Percentiles rank a stretch among this genome's conserved stretches.
phyloP scores from a whole-genome alignment of 2,329 filamentous ascomycete genomes.

The Arthrinium puccinioides region DNA sequence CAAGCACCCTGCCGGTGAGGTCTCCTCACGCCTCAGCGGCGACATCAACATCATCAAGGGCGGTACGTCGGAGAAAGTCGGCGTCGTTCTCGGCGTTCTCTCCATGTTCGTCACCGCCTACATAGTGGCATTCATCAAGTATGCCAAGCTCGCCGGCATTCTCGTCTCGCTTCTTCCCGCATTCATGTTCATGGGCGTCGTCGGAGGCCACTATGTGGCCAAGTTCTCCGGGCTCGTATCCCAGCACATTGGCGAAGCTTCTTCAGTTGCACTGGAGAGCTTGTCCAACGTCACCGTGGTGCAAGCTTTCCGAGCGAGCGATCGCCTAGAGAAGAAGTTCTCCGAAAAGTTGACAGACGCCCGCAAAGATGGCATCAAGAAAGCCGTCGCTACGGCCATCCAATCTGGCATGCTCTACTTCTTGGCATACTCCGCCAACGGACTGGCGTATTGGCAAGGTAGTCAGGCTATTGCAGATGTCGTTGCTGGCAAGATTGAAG shows the following conservation, averaged over 20 bases:
- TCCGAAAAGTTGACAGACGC: constrained; percentile 36
- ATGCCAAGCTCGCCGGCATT: constrained; percentile 48
- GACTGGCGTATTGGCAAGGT: constrained; percentile 60
- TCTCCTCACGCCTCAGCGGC: constrained; percentile 47
- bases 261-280: constrained; percentile 48
- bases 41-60: constrained; percentile 54
- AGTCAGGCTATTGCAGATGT: constrained; percentile 35
- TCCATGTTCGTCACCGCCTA: constrained; percentile 56
- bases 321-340: constrained; percentile 44
- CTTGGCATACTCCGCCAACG: constrained; percentile 57
- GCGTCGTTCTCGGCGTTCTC: constrained; percentile 46
- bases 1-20: constrained; percentile 46
- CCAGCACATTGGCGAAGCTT: constrained; percentile 40
- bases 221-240: constrained; percentile 37
- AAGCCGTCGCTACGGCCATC: constrained; percentile 45
- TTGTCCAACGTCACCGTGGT: constrained; percentile 46
- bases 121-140: constrained; percentile 53
- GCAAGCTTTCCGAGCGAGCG: constrained; percentile 47
- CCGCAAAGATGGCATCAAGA: constrained; percentile 44
- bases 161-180: constrained; percentile 48
- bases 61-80: constrained; percentile 56
- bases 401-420: constrained; percentile 61
- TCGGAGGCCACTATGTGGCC: constrained; percentile 41
- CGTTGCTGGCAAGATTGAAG: constrained; percentile 23
- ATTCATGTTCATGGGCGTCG: constrained; percentile 46